A percentile compares a stretch with the other conserved stretches of the same genome.
Evolutionary conservation across 2,329 filamentous ascomycete genomes (phyloP).

Genomic region (Stromatinia cepivora): DNA sequence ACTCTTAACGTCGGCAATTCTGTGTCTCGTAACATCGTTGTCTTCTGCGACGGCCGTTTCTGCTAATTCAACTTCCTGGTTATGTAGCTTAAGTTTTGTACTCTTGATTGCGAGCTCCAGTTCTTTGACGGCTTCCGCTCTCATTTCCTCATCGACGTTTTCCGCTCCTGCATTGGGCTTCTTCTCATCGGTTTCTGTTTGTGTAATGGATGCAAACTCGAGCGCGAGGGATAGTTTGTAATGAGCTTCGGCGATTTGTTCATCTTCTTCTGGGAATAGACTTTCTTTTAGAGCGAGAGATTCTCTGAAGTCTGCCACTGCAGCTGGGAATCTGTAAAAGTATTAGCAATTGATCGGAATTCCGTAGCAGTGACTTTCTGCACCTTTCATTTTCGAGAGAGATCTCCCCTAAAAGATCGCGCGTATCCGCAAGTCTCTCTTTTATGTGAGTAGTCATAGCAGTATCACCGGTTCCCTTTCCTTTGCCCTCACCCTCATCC

Average conservation of each 20-base stretch:
- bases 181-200: slow-evolving; percentile 52
- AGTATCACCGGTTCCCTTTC: slow-evolving; percentile 46
- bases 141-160: slow-evolving; percentile 64
- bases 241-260: slow-evolving; percentile 89
- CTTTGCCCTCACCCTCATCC: slow-evolving; percentile 47
- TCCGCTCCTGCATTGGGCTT: slow-evolving; percentile 45
- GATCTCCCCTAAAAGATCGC: slow-evolving; percentile 92
- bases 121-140: slow-evolving; percentile 69
- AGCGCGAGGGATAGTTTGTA: slow-evolving; percentile 94
- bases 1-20: slow-evolving; percentile 73
- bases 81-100: slow-evolving; percentile 68
- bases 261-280: slow-evolving; percentile 76
- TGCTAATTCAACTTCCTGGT: slow-evolving; percentile 66
- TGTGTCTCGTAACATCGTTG: slow-evolving; percentile 60
- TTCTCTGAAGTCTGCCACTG: slow-evolving; percentile 79
- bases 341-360: slow-evolving; percentile 28
- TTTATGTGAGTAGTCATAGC: slow-evolving; percentile 62
- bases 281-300: slow-evolving; percentile 77
- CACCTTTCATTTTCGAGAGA: slow-evolving; percentile 91
- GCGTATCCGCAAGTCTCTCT: slow-evolving; percentile 77
- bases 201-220: slow-evolving; percentile 84
- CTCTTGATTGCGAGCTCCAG: slow-evolving; percentile 74
- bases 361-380: slow-evolving; percentile 25
- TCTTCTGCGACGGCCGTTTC: slow-evolving; percentile 65
- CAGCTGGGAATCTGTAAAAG: slow-evolving; percentile 66